These are phyloP conservation scores for Abrus precatorius DNA, from an alignment of 306 rosid species.

Conservation along the genomic window DNA sequence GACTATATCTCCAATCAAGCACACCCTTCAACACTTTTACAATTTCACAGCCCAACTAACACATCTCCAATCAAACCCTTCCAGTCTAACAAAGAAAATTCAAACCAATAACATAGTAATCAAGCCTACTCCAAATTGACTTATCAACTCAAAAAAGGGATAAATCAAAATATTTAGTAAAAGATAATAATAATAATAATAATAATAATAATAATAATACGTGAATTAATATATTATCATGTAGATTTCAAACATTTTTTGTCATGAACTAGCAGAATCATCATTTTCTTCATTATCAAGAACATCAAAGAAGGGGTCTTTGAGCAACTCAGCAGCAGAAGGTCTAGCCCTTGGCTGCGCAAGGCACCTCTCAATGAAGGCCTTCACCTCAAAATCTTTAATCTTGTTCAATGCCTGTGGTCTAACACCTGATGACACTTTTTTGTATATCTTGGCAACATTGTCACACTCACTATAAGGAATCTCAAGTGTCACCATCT, in stretches of 20 bases:
- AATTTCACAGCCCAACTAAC: neutral
- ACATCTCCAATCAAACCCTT: neutral
- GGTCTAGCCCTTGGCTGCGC: constrained; percentile 78
- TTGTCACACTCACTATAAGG: constrained; percentile 89
- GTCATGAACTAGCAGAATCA: constrained; percentile 32
- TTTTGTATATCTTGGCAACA: constrained; percentile 82
- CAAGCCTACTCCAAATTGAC: constrained; percentile 28
- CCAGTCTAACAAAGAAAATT: constrained; percentile 8
- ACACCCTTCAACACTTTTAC: neutral
- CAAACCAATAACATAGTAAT: constrained; percentile 22
- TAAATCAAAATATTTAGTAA: neutral
- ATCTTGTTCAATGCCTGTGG: constrained; percentile 71
- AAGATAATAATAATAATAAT: neutral
- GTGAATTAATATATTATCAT: neutral
- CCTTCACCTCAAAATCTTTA: constrained; percentile 63
- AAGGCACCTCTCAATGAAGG: constrained; percentile 81
- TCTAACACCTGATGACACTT: constrained; percentile 77
- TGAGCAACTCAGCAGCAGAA: constrained; percentile 78
- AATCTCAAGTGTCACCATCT: constrained; percentile 87
- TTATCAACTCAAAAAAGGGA: constrained; percentile 24
- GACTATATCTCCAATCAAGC: neutral
- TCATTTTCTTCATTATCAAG: constrained; percentile 55
- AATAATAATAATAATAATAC: neutral
- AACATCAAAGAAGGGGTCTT: constrained; percentile 68
- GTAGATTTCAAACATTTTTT: neutral